Percentiles rank a stretch among this genome's conserved stretches.
These are phyloP conservation scores for Aspergillus asperescens DNA, from an alignment of 495 filamentous ascomycete genomes.

Conservation along the genomic window DNA sequence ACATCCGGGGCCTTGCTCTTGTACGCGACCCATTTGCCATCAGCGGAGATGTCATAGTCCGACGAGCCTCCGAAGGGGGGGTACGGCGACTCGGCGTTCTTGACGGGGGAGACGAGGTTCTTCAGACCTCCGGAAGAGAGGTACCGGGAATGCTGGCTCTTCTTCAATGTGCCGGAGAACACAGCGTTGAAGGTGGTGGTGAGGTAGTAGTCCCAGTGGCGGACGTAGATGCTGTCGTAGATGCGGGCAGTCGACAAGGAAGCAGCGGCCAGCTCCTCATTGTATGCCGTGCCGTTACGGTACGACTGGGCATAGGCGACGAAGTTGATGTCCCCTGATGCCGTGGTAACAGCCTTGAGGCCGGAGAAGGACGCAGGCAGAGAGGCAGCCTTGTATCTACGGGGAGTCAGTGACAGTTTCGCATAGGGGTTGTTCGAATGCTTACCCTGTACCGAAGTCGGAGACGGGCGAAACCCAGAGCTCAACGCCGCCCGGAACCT, in stretches of 20 bases:
- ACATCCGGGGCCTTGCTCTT: conserved; percentile 41
- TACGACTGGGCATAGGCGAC: conserved; percentile 56
- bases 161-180: conserved; percentile 38
- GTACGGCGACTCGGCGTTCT: conserved; percentile 42
- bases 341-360: conserved; percentile 55
- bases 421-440: background rate
- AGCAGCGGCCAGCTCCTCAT: conserved; percentile 51
- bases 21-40: conserved; percentile 39
- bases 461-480: conserved; percentile 36
- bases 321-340: conserved; percentile 53
- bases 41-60: conserved; percentile 38
- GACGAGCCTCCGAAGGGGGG: conserved; percentile 38
- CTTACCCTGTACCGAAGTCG: conserved; percentile 26
- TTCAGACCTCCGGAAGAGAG: conserved; percentile 21
- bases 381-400: conserved; percentile 49
- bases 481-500: conserved; percentile 38
- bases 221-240: conserved; percentile 65
- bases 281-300: conserved; percentile 56
- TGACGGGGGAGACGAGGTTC: conserved; percentile 40
- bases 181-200: conserved; percentile 45
- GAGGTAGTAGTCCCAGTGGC: conserved; percentile 72
- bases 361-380: conserved; percentile 60
- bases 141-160: conserved; percentile 17
- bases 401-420: background rate
- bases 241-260: conserved; percentile 56